These are phyloP conservation scores for Fusarium nygamai DNA, from an alignment of 2,329 filamentous ascomycete species.

Conservation along the genomic window DNA sequence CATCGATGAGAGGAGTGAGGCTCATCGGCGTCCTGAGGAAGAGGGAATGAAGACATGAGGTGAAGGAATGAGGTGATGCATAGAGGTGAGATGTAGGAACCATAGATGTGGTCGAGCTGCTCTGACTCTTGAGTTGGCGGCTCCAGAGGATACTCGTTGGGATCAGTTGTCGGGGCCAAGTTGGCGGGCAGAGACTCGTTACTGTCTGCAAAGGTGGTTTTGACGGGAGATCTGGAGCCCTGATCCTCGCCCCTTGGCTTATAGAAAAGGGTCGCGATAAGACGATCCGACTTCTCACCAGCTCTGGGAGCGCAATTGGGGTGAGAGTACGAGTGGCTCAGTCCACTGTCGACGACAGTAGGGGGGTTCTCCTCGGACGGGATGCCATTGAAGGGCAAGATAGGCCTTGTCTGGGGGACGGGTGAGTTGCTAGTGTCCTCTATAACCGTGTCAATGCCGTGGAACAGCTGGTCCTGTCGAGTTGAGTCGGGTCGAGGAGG, in stretches of 20 bases:
- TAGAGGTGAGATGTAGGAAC: conserved; percentile 71
- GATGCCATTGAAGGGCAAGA: conserved; percentile 67
- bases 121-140: conserved; percentile 64
- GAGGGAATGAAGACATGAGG: conserved; percentile 71
- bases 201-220: conserved; percentile 44
- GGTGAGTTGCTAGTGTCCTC: conserved; percentile 60
- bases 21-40: conserved; percentile 61
- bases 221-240: conserved; percentile 47
- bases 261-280: conserved; percentile 73
- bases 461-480: conserved; percentile 57
- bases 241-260: conserved; percentile 53
- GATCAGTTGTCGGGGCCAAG: conserved; percentile 67
- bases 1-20: conserved; percentile 71
- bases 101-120: conserved; percentile 72
- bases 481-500: conserved; percentile 64
- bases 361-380: conserved; percentile 68
- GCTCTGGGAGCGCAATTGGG: conserved; percentile 67
- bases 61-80: conserved; percentile 74
- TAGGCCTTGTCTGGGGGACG: conserved; percentile 52
- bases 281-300: conserved; percentile 59
- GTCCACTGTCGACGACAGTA: conserved; percentile 68
- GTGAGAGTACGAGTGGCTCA: conserved; percentile 71
- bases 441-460: conserved; percentile 72
- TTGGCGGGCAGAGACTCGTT: conserved; percentile 57
- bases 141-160: conserved; percentile 69